These are phyloP conservation scores for Penicillium angulare DNA, from an alignment of 495 filamentous ascomycete genomes.

Conservation along the genomic window DNA sequence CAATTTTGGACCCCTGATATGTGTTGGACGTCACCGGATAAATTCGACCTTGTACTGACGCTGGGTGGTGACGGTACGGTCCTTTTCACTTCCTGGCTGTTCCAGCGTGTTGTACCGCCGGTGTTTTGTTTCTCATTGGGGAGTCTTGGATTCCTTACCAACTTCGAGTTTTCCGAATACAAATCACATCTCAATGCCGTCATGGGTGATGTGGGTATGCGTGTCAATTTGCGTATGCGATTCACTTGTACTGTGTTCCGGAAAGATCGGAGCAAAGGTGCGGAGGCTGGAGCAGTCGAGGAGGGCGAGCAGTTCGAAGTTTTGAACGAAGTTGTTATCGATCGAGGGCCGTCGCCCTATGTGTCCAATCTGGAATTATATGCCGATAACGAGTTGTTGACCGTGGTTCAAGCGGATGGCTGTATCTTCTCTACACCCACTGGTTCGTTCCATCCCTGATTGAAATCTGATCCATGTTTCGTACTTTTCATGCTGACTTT, in stretches of 20 bases:
- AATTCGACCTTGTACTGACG: conserved; percentile 89
- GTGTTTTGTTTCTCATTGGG: conserved; percentile 87
- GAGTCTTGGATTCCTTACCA: conserved; percentile 88
- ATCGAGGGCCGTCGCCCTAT: conserved; percentile 94
- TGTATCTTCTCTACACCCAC: conserved; percentile 97
- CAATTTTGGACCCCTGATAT: conserved; percentile 93
- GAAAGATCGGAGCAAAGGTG: conserved; percentile 44
- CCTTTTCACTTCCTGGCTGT: conserved; percentile 88
- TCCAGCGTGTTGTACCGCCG: conserved; percentile 88
- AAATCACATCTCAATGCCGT: conserved; percentile 75
- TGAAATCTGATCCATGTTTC: neutral
- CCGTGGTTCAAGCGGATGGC: conserved; percentile 92
- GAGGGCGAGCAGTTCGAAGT: conserved; percentile 90
- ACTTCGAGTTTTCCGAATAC: conserved; percentile 83
- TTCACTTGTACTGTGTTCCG: conserved; percentile 95
- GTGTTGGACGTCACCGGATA: conserved; percentile 84
- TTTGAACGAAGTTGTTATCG: conserved; percentile 95
- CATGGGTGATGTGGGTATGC: conserved; percentile 92
- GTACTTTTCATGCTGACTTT: neutral
- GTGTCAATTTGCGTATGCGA: conserved; percentile 92
- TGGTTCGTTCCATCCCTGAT: conserved; percentile 41
- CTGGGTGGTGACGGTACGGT: conserved; percentile 93
- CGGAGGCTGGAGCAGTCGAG: conserved; percentile 53
- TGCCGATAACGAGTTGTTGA: conserved; percentile 87
- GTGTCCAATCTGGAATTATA: conserved; percentile 95